Evolutionary conservation across 139 green algal genomes (phyloP).

Genomic region (Closterium sp.): DNA sequence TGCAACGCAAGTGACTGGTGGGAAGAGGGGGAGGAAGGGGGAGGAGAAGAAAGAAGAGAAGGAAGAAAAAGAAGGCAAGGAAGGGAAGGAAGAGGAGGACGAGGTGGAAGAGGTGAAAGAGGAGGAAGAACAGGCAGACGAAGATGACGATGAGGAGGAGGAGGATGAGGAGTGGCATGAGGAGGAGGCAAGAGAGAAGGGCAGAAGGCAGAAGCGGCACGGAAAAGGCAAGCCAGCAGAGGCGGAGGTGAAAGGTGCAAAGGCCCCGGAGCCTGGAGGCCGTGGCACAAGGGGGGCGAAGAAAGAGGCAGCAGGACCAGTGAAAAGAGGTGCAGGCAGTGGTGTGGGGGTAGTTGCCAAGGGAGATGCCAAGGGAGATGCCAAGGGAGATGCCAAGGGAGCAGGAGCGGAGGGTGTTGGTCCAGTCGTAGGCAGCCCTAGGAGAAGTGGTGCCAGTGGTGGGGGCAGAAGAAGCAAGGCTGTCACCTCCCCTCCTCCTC

Average conservation of each 20-base stretch:
- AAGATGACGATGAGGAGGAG: background rate
- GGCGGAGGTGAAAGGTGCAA: background rate
- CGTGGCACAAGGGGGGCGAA: too few species aligned
- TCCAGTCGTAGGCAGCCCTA: background rate
- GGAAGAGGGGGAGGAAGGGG: background rate
- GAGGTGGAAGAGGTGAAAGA: background rate
- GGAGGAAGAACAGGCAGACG: background rate
- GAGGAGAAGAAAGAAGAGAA: background rate
- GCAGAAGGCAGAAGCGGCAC: background rate
- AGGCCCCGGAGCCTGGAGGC: too few species aligned
- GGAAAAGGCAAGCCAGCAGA: background rate
- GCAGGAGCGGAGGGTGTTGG: background rate
- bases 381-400: background rate
- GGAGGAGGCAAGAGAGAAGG: background rate
- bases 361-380: background rate
- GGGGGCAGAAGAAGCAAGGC: background rate
- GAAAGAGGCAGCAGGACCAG: background rate
- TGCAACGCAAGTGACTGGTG: background rate
- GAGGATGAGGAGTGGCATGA: background rate
- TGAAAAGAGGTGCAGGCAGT: background rate
- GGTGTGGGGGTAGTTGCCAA: background rate
- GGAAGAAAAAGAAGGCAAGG: background rate
- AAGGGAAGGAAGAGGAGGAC: background rate
- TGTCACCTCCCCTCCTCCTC: background rate
- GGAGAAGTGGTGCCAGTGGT: background rate